Evolutionary conservation across 179 eudicot genomes (phyloP), one percentile per base, ranked within the genome.

Genomic region (Spinacia oleracea): DNA sequence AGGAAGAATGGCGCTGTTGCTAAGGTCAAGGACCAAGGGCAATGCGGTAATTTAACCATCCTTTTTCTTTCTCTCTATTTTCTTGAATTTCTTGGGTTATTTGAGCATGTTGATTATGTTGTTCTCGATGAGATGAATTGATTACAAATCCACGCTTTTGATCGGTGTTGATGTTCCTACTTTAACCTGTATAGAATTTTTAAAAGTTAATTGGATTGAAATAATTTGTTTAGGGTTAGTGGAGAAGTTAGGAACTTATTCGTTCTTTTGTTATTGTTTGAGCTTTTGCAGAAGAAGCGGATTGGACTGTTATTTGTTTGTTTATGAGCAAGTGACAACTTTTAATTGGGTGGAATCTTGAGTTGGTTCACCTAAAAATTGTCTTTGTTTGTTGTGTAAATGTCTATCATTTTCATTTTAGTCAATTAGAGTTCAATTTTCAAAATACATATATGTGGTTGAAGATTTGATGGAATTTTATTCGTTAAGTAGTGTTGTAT

Each of bases 1-100:
- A 85, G 97, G 79, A 74, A 79, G 78, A 65, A 40, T 32, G 97
- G 95, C 46, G 93, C 92, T 20, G 93, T 92, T 80, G 83, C 89
- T 72, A 82, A 85, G 12, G 78, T 92, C 62, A 91, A 91, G 77
- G 85, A 91, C 43, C 97, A 92, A 81, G 97, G 93, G 35, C 85
- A 81, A 65, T 91, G 97, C 50, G 97, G 58, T 42, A 42, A 79
- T 79, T 79, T 79, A 77, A 50, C 72, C 35, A 51, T 70, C 31
- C 38, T 59, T 64, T 15, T n/a, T 42, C 3, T 11, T 40, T 34
- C 2, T 48, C 0, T n/a, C 71, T 21, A 1, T 12, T 4, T 12
- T 48, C 45, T 4, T 6, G 5, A 53, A 16, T 42, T 14, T 11
- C 4, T 29, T 21, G 15, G 20, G 58, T 23, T 9, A 25, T 58